Percentiles rank a stretch among this genome's conserved stretches.
These are phyloP conservation scores for Fagus crenata DNA, from an alignment of 306 rosid genomes.

Conservation along the genomic window DNA sequence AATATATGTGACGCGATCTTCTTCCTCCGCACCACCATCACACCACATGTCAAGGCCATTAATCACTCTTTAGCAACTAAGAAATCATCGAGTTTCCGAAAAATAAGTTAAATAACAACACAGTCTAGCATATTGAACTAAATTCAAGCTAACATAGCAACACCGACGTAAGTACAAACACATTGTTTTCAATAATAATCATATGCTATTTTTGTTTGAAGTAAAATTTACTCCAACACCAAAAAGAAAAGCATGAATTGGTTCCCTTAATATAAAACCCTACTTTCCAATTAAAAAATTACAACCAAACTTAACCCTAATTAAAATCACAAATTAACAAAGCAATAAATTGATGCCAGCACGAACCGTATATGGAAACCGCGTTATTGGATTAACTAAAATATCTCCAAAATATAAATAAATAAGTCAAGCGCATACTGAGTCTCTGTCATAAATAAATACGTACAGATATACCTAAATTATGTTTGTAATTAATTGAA, in stretches of 20 bases:
- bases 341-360: too few relatives aligned
- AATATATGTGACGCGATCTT: too few relatives aligned
- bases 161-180: not conserved
- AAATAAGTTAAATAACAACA: not conserved
- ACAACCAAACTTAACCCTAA: not conserved
- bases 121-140: not conserved
- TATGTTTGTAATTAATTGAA: not conserved
- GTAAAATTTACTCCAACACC: not conserved
- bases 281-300: not conserved
- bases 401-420: not conserved
- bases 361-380: too few relatives aligned
- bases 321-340: not conserved
- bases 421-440: not conserved
- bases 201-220: not conserved
- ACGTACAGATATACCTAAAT: not conserved
- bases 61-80: too few relatives aligned
- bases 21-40: too few relatives aligned
- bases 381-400: not conserved
- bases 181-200: not conserved
- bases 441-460: not conserved
- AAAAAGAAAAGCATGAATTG: not conserved
- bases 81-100: not conserved
- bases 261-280: not conserved
- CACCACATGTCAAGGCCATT: too few relatives aligned
- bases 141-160: not conserved